These are phyloP conservation scores for Penicillium canariense DNA, from an alignment of 495 filamentous ascomycete species.

Conservation along the genomic window DNA sequence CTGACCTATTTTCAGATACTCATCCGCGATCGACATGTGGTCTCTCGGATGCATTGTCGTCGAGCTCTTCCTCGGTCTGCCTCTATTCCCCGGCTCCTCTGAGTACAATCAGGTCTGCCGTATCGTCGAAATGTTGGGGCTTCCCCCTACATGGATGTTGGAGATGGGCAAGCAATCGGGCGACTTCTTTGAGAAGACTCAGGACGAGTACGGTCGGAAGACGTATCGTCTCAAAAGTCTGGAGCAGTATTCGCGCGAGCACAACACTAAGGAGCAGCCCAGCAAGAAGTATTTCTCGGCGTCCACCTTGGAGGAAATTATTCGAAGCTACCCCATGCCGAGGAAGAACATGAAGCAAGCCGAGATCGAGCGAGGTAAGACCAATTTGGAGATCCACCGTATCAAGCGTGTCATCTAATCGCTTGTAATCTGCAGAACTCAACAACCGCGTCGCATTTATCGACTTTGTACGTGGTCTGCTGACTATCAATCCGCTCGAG, in stretches of 20 bases:
- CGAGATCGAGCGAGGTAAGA: constrained; percentile 90
- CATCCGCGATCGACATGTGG: constrained; percentile 99
- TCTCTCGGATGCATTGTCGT: constrained; percentile 98
- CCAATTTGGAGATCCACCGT: background rate
- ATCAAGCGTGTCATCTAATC: constrained; percentile 22
- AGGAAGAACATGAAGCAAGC: constrained; percentile 98
- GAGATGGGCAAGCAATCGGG: constrained; percentile 98
- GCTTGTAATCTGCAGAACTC: constrained; percentile 65
- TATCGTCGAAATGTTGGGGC: constrained; percentile 97
- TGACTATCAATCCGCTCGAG: constrained; percentile 95
- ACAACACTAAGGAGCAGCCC: constrained; percentile 94
- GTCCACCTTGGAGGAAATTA: constrained; percentile 91
- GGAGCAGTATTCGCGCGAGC: constrained; percentile 95
- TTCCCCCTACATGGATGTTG: constrained; percentile 98
- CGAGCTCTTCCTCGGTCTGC: constrained; percentile 92
- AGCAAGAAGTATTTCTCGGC: constrained; percentile 99
- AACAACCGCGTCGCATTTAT: constrained; percentile 98
- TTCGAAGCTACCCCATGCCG: constrained; percentile 95
- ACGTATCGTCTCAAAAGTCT: constrained; percentile 92
- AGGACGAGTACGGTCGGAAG: constrained; percentile 87
- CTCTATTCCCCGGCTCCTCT: constrained; percentile 94
- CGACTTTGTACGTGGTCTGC: constrained; percentile 93
- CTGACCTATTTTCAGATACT: constrained; percentile 58
- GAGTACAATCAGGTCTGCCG: constrained; percentile 98
- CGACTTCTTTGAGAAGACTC: constrained; percentile 95